Percentiles rank a stretch among this genome's conserved stretches.
phyloP scores from a whole-genome alignment of 2,329 filamentous ascomycete species.

The Fusarium brevicatenulatum region DNA sequence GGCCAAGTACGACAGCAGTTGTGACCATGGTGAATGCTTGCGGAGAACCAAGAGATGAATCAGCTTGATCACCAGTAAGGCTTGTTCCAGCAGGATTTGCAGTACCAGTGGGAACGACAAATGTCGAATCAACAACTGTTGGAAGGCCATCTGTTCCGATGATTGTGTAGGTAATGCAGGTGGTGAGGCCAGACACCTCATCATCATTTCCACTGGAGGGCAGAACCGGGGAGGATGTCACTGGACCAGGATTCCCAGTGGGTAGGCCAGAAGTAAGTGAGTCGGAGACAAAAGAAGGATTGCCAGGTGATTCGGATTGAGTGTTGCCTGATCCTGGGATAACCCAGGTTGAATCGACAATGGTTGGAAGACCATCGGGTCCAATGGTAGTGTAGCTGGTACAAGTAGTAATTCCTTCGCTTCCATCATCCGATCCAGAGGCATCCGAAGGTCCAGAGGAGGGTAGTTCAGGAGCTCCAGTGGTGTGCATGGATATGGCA shows the following conservation, averaged over 20 bases:
- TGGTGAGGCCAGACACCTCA: constrained; percentile 32
- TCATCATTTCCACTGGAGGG: constrained; percentile 7
- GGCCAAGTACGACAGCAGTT: constrained; percentile 47
- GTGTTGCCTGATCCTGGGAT: constrained; percentile 39
- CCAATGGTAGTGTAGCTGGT: constrained; percentile 42
- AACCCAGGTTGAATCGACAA: constrained; percentile 48
- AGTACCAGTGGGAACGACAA: constrained; percentile 40
- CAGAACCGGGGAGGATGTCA: constrained; percentile 21
- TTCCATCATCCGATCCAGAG: constrained; percentile 17
- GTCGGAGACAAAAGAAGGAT: constrained; percentile 37
- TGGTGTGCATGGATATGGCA: constrained; percentile 13
- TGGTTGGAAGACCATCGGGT: constrained; percentile 41
- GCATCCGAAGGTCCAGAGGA: constrained; percentile 4
- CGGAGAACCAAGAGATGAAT: constrained; percentile 21
- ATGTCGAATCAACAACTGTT: constrained; percentile 47
- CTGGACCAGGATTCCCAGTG: constrained; percentile 38
- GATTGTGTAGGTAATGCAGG: constrained; percentile 46
- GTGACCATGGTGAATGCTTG: constrained; percentile 43
- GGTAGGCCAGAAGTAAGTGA: constrained; percentile 35
- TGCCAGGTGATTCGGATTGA: constrained; percentile 28
- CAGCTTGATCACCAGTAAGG: constrained; percentile 13
- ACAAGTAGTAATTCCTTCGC: constrained; percentile 34
- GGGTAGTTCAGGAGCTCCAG: constrained; percentile 5
- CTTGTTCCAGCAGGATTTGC: constrained; percentile 33
- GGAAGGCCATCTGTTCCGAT: constrained; percentile 45